Conservation (phyloP, 208 protist species). For the Balamuthia mandrillaris region DNA sequence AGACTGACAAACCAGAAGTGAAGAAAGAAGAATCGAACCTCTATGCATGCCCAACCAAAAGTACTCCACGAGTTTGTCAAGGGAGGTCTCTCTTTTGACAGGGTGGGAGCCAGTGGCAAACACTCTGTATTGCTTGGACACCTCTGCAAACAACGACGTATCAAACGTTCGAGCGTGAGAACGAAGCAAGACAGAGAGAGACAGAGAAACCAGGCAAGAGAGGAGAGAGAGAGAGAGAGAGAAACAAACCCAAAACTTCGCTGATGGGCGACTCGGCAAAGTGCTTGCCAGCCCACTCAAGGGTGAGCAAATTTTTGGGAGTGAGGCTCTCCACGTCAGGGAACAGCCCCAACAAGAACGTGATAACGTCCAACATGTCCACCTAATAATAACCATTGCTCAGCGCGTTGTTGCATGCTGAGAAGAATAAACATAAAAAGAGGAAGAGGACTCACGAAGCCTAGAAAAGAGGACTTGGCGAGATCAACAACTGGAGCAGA, state of each 20-base stretch:
- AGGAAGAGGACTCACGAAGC: no score
- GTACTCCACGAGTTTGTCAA: constrained; percentile 25
- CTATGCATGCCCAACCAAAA: constrained; percentile 32
- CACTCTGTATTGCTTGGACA: not conserved
- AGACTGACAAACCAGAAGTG: no score
- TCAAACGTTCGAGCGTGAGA: not conserved
- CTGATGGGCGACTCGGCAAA: constrained; percentile 14
- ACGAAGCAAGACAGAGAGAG: not conserved
- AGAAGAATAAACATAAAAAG: no score
- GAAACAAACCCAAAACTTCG: not conserved
- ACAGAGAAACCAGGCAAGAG: not conserved
- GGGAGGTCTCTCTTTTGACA: constrained; percentile 4
- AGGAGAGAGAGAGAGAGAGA: not conserved
- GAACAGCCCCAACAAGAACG: constrained; percentile 15
- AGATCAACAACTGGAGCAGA: no score
- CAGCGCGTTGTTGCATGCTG: not conserved
- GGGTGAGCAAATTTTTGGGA: not conserved
- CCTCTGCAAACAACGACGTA: not conserved
- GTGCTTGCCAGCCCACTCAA: not conserved
- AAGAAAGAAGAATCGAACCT: no score
- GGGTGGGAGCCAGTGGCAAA: constrained; percentile 5
- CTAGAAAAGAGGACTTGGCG: no score
- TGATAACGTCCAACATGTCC: constrained; percentile 36
- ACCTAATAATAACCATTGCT: not conserved
- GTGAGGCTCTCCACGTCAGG: not conserved